A percentile compares a stretch with the other conserved stretches of the same genome.
phyloP scores from a whole-genome alignment of 1,284 basidiomycete genomes.

The Psilocybe mexicana region DNA sequence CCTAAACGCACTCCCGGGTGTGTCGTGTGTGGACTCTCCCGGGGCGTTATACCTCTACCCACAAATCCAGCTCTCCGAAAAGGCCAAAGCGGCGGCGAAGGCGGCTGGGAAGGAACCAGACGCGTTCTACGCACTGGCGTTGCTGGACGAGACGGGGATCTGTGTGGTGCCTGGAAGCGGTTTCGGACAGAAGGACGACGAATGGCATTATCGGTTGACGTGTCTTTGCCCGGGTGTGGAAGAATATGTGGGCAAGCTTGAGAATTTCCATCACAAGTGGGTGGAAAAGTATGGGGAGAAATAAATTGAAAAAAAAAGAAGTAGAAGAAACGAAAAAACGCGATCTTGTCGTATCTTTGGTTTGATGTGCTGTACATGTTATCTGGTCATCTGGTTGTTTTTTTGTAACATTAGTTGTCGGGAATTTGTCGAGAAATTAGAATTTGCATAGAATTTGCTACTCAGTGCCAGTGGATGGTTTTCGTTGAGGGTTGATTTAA shows the following conservation, averaged over 20 bases:
- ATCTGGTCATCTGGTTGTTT: no score
- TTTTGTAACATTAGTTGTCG: no score
- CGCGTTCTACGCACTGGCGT: constrained; percentile 80
- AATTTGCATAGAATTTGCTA: no score
- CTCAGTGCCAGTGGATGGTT: no score
- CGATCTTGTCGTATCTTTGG: no score
- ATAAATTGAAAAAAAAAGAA: background rate
- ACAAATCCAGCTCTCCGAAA: constrained; percentile 44
- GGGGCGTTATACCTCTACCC: constrained; percentile 59
- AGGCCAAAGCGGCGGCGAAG: constrained; percentile 74
- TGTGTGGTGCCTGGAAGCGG: constrained; percentile 92
- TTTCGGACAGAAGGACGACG: constrained; percentile 88
- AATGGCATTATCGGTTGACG: constrained; percentile 87
- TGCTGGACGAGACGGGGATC: constrained; percentile 89
- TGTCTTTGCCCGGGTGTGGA: constrained; percentile 90
- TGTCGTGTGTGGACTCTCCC: constrained; percentile 85
- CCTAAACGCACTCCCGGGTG: constrained; percentile 77
- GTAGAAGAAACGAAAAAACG: background rate
- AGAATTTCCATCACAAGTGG: constrained; percentile 82
- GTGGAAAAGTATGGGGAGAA: constrained; percentile 61
- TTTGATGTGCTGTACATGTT: no score
- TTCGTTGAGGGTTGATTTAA: no score
- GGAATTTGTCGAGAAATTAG: no score
- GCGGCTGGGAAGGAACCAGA: constrained; percentile 79
- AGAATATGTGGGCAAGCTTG: constrained; percentile 84